These are phyloP conservation scores for Chenopodium berlandieri DNA, from an alignment of 148 eudicot genomes.

Conservation along the genomic window DNA sequence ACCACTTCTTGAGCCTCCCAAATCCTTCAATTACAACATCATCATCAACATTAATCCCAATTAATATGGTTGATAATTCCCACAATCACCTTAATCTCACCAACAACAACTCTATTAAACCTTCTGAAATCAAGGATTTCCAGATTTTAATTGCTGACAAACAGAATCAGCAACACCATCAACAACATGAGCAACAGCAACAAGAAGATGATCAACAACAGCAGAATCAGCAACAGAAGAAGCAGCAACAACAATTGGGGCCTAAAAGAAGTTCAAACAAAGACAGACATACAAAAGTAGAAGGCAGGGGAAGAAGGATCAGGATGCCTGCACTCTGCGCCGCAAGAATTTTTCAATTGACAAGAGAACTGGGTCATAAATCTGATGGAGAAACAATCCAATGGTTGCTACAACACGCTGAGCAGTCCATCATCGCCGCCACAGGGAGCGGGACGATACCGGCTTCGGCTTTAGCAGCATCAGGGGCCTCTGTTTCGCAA, in stretches of 20 bases:
- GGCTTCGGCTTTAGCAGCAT: conserved; percentile 49
- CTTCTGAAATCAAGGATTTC: conserved; percentile 42
- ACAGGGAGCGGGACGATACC: conserved; percentile 69
- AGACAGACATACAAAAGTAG: conserved; percentile 78
- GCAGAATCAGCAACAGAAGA: conserved; percentile 3
- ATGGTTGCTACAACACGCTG: conserved; percentile 72
- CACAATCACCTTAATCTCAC: conserved; percentile 22
- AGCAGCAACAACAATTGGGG: conserved; percentile 31
- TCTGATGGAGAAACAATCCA: conserved; percentile 84
- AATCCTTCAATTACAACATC: conserved; percentile 11
- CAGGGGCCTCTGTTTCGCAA: conserved; percentile 35
- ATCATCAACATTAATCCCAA: conserved; percentile 35
- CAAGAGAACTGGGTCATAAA: conserved; percentile 72
- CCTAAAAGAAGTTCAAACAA: conserved; percentile 67
- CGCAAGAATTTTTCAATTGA: conserved; percentile 73
- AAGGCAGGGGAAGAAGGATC: conserved; percentile 76
- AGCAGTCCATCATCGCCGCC: conserved; percentile 72
- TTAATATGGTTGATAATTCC: conserved; percentile 32
- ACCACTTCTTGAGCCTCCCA: conserved; percentile 40
- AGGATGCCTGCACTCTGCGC: conserved; percentile 82
- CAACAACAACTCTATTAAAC: conserved; percentile 26
- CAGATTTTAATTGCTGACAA: conserved; percentile 46
- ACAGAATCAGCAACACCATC: conserved; percentile 24
- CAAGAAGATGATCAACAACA: conserved; percentile 4
- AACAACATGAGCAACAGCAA: not conserved